Evolutionary conservation across 352 stramenopile genomes (phyloP), one percentile per base, ranked within the genome.

Genomic region (Globisporangium polare): DNA sequence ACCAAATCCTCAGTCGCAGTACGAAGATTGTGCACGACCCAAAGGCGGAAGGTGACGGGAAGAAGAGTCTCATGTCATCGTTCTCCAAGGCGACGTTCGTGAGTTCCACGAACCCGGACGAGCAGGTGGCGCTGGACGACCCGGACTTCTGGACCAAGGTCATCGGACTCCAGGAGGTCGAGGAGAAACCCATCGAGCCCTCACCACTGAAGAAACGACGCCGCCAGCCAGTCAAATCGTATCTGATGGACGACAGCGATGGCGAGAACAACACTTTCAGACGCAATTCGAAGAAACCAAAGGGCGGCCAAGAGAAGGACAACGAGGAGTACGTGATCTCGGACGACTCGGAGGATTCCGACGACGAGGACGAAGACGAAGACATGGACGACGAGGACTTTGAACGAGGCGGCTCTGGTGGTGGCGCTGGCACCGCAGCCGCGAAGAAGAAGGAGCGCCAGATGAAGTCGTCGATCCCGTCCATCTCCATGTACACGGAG

Each of bases 81-180:
- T 97, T 98, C 53, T 97, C 90, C 0, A 98, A 96, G 61, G 93
- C 93, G 1, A 97, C 87, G 24, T 98, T 98, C 61, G 89, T 97
- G 52, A 93, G 79, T 41, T 96, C 89, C 1, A 64, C 77, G 2
- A 92, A 95, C 56, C 83, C 89, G 7, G 83, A 96, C 46, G 84
- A 92, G 42, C 74, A 94, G 56, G 88, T 98, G 8, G 92, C 95
- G 41, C 63, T 98, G 29, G 89, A 98, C 58, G 93, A 98, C 58
- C 93, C 93, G 0, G 92, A 98, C 55, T 98, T 98, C 62, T 98
- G 93, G 93, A 96, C 84, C 22, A 98, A 98, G 60, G 87, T 97
- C 1, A 85, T 97, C 31, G 93, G 93, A 0, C 65, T 97, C 9
- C 86, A 96, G 53, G 82, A 68, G 15, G 73, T 86, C 9, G 72